A percentile compares a stretch with the other conserved stretches of the same genome.
Evolutionary conservation across 768 basidiomycete genomes (phyloP).

Genomic region (Polyporus arcularius): DNA sequence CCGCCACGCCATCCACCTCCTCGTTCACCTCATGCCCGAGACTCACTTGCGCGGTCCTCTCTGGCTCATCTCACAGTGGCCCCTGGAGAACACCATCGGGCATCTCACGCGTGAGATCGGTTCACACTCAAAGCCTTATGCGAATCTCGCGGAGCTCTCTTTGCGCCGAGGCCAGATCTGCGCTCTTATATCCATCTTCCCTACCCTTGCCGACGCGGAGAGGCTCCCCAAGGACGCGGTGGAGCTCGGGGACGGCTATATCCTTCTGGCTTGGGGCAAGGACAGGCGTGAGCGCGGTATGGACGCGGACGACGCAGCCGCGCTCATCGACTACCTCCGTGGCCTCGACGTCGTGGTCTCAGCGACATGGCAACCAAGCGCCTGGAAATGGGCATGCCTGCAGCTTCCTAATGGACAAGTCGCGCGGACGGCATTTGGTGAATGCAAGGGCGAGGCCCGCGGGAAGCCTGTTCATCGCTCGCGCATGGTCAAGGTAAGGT

Average conservation of each 20-base stretch:
- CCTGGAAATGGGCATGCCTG: background rate
- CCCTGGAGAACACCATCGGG: slow-evolving; percentile 28
- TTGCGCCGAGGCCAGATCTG: background rate
- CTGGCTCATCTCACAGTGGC: slow-evolving; percentile 15
- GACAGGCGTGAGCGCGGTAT: no score
- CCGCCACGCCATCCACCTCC: slow-evolving; percentile 32
- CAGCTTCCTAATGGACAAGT: background rate
- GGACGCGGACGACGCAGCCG: no score
- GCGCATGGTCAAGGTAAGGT: background rate
- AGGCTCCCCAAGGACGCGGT: background rate
- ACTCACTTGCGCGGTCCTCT: slow-evolving; percentile 19
- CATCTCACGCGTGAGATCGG: slow-evolving; percentile 26
- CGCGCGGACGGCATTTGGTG: background rate
- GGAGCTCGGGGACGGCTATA: background rate
- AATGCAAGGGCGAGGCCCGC: background rate
- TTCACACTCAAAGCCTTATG: slow-evolving; percentile 27
- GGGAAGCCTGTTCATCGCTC: background rate
- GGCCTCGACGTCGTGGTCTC: no score
- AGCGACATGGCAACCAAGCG: no score
- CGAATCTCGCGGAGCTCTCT: slow-evolving; percentile 19
- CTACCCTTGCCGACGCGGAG: no score
- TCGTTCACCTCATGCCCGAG: slow-evolving; percentile 33
- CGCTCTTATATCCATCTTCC: background rate
- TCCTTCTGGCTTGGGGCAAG: no score
- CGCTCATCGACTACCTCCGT: no score